Evolutionary conservation across 2,329 filamentous ascomycete species (phyloP), one percentile per base, ranked within the genome.

Genomic region (Trichoderma breve): DNA sequence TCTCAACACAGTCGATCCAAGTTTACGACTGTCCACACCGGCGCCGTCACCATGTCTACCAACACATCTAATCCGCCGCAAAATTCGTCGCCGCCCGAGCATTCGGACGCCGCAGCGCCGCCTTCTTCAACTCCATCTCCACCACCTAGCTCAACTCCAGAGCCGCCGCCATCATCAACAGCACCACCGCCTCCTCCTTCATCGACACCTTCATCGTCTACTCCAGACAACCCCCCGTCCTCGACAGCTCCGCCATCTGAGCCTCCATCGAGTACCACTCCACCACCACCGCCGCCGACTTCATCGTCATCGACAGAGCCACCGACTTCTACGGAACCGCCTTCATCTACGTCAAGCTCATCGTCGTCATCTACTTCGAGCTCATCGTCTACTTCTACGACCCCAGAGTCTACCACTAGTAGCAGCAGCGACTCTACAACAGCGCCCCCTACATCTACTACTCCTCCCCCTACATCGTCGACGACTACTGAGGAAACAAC

Each of bases 11-110:
- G 80, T 72, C 80, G 78, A 71, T 34, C n/a, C 34, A 28, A 60
- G 36, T 34, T 43, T 60, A 61, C 76, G 34, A 73, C 68, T 39
- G 73, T 71, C 66, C 73, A 67, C 74, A 18, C 36, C 62, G 21
- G 15, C 69, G 39, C 74, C 73, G 76, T 78, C 73, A 78, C 74
- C 76, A 83, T 83, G 82, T 80, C 79, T 69, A 79, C 76, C 75
- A 75, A 58, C 61, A 53, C 57, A 47, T 57, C 70, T 34, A 57
- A 18, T 9, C 64, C 65, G 8, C 14, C 47, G 21, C 36, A 6
- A 34, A 28, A 11, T 26, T 61, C 66, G 28, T 18, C 55, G 32
- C 11, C 66, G 24, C 11, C 57, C 15, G 60, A 15, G 43, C 57
- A 69, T 58, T 76, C 79, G 57, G 77, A 72, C 73, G 71, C 77